Percentiles rank a stretch among this genome's conserved stretches.
Evolutionary conservation across 768 basidiomycete genomes (phyloP).

Genomic region (Clitopilus hobsonii): DNA sequence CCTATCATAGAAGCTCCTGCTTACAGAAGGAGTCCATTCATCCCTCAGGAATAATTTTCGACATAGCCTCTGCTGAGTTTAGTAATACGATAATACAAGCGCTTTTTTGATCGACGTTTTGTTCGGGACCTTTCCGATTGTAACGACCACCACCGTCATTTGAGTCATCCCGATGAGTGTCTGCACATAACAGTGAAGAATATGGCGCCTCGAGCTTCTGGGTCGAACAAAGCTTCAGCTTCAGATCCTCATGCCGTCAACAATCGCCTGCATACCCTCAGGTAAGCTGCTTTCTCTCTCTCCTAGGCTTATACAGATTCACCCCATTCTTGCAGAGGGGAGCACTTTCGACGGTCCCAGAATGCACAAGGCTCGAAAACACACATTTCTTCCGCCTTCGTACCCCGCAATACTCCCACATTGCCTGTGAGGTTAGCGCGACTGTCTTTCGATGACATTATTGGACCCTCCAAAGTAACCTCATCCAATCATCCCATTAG

Average conservation of each 20-base stretch:
- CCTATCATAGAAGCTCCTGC: conserved; percentile 67
- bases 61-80: not conserved
- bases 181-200: not conserved
- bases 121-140: not conserved
- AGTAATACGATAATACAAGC: not conserved
- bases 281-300: conserved; percentile 27
- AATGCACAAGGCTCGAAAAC: conserved; percentile 39
- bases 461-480: not conserved
- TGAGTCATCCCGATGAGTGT: not conserved
- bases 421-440: conserved; percentile 9
- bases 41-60: conserved; percentile 55
- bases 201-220: not conserved
- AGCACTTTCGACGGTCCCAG: conserved; percentile 63
- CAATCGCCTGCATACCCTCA: conserved; percentile 44
- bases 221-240: conserved; percentile 8
- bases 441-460: not conserved
- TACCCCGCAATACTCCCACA: conserved; percentile 4
- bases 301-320: conserved; percentile 1
- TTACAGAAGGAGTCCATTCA: conserved; percentile 73
- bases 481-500: not conserved
- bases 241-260: conserved; percentile 33
- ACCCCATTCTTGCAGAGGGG: conserved; percentile 41
- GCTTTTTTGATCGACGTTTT: conserved; percentile 9
- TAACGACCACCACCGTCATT: not conserved
- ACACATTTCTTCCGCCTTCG: conserved; percentile 6